A percentile compares a stretch with the other conserved stretches of the same genome.
Conservation (phyloP, 176 grass and related monocot species). For the Paspalum vaginatum region DNA sequence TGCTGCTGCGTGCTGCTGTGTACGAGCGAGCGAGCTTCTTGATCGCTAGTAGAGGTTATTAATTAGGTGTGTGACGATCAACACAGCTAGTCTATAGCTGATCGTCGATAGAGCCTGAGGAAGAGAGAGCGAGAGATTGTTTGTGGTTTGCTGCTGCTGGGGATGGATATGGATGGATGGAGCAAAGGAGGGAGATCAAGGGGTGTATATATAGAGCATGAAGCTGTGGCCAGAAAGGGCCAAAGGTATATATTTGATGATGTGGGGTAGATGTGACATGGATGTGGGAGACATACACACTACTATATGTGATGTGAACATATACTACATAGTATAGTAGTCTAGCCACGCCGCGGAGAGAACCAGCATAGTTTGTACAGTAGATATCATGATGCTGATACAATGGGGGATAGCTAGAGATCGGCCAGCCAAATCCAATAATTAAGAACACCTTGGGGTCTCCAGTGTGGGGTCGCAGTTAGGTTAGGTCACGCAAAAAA, state of each 20-base stretch:
- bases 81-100: too few relatives aligned
- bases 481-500: slow-evolving; percentile 44
- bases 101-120: neutral
- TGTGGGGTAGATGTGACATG: slow-evolving; percentile 55
- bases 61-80: too few relatives aligned
- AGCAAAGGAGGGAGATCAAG: slow-evolving; percentile 33
- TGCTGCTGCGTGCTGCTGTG: too few relatives aligned
- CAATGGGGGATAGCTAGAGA: neutral
- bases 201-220: slow-evolving; percentile 61
- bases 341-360: too few relatives aligned
- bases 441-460: too few relatives aligned
- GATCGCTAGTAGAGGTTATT: neutral
- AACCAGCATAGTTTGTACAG: too few relatives aligned
- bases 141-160: neutral
- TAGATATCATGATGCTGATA: slow-evolving; percentile 26
- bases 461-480: slow-evolving; percentile 22
- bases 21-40: too few relatives aligned
- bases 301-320: neutral
- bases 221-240: neutral
- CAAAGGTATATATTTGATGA: neutral
- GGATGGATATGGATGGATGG: neutral
- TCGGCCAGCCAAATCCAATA: too few relatives aligned
- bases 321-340: slow-evolving; percentile 12
- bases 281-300: slow-evolving; percentile 29
- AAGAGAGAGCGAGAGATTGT: too few relatives aligned